Percentiles rank a stretch among this genome's conserved stretches.
These are phyloP conservation scores for Talaromyces wortmannii DNA, from an alignment of 495 filamentous ascomycete species.

Conservation along the genomic window DNA sequence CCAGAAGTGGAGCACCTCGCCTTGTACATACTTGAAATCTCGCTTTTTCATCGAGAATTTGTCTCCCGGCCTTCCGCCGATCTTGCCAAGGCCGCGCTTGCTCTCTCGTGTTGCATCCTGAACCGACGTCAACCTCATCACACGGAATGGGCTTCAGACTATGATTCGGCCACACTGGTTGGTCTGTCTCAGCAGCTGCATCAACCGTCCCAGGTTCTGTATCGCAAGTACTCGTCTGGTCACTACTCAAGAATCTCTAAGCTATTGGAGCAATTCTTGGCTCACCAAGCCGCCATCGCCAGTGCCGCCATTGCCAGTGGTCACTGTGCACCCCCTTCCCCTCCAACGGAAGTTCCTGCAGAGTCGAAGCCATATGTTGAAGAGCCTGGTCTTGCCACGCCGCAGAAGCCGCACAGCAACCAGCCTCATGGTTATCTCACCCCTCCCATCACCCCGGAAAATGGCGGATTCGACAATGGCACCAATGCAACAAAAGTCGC, in stretches of 20 bases:
- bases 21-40: constrained; percentile 87
- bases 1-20: constrained; percentile 91
- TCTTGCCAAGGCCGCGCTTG: constrained; percentile 81
- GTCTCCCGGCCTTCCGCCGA: constrained; percentile 84
- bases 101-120: constrained; percentile 80
- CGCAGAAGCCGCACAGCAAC: constrained; percentile 69
- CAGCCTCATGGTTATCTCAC: constrained; percentile 81
- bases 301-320: constrained; percentile 57
- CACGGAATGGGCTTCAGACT: constrained; percentile 73
- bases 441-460: constrained; percentile 93
- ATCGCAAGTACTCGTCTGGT: constrained; percentile 78
- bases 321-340: constrained; percentile 63
- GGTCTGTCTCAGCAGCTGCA: constrained; percentile 80
- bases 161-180: constrained; percentile 73
- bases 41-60: constrained; percentile 92
- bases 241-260: constrained; percentile 76
- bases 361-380: constrained; percentile 48
- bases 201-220: constrained; percentile 76
- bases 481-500: constrained; percentile 17
- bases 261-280: constrained; percentile 80
- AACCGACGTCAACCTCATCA: constrained; percentile 67
- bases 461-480: constrained; percentile 46
- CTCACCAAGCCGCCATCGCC: constrained; percentile 70
- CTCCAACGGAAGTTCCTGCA: constrained; percentile 54
- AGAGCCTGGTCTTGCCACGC: constrained; percentile 63